Evolutionary conservation across 805 yeast species (phyloP), one percentile per base, ranked within the genome.

Genomic region (Suhomyces canberraensis): DNA sequence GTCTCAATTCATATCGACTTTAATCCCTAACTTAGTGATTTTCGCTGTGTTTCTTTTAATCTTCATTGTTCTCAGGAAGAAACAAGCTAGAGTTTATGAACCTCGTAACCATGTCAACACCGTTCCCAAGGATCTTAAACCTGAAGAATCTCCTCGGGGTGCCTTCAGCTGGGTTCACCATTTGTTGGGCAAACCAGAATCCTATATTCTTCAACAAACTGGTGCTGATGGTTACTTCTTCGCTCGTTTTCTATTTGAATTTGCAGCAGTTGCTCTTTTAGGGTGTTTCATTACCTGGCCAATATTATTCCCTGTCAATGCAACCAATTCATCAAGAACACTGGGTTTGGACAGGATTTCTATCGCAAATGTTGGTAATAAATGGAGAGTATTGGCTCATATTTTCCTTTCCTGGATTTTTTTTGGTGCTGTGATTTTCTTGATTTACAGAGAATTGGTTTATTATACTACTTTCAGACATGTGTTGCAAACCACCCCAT

Each of bases 211-310:
- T 48, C 90, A 84, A 60, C 81, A 81, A 44, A 66, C 81, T 25
- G 85, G 90, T 36, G 57, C 79, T 21, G 95, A 85, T 60, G 93
- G 93, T 2, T 85, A 81, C 56, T 79, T 85, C 54, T 84, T 79
- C 54, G 58, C 83, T 35, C 70, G 95, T 44, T 84, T 75, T 51
- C 50, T 85, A 38, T 71, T 76, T 29, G 72, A 78, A 19, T 78
- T 81, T 42, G 70, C 73, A 3, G 45, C 69, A 8, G 43, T 82
- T 25, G 76, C 81, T 22, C 44, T 79, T 8, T 18, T 78, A 5
- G 80, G 80, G 2, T 75, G 79, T 34, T 35, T 77, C 9, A 46
- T 83, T 16, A 46, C 79, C 16, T 78, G 84, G 75, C 90, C 90
- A 22, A 69, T 85, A 35, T 63, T 85, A 36, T 71, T 85, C 50